Evolutionary conservation across 2,329 filamentous ascomycete genomes (phyloP).

Genomic region (Arthroderma uncinatum): DNA sequence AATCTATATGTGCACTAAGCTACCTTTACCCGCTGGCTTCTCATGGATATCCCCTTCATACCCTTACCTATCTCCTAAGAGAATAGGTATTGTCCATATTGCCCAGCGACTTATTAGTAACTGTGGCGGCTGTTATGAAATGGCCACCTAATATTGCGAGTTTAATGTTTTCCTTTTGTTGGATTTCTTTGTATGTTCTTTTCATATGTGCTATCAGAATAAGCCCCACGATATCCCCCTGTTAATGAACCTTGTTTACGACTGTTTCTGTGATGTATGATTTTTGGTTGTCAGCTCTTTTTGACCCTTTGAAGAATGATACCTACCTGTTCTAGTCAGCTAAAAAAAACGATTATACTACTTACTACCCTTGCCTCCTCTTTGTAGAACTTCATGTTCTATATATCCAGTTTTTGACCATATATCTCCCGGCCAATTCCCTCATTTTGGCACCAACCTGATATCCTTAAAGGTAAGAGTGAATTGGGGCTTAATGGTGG

Average conservation of each 20-base stretch:
- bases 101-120: slow-evolving; percentile 19
- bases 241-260: slow-evolving; percentile 4
- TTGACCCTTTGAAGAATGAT: not conserved
- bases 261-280: slow-evolving; percentile 1
- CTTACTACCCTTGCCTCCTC: not conserved
- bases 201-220: slow-evolving; percentile 5
- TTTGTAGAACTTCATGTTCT: not conserved
- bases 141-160: slow-evolving; percentile 16
- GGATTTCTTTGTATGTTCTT: slow-evolving; percentile 8
- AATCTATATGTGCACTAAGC: not conserved
- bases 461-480: not conserved
- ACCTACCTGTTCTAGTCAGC: not conserved
- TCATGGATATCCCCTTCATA: too few relatives aligned
- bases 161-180: slow-evolving; percentile 22
- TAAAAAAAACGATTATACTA: not conserved
- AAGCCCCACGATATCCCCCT: not conserved
- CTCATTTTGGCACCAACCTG: not conserved
- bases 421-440: too few relatives aligned
- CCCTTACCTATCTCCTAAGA: not conserved
- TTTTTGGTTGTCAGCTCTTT: not conserved
- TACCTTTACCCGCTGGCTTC: too few relatives aligned
- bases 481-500: too few relatives aligned
- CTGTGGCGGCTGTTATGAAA: slow-evolving; percentile 17
- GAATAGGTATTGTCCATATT: not conserved
- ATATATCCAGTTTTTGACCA: not conserved